phyloP scores from a whole-genome alignment of 106 monocot species.

The Narthecium ossifragum region DNA sequence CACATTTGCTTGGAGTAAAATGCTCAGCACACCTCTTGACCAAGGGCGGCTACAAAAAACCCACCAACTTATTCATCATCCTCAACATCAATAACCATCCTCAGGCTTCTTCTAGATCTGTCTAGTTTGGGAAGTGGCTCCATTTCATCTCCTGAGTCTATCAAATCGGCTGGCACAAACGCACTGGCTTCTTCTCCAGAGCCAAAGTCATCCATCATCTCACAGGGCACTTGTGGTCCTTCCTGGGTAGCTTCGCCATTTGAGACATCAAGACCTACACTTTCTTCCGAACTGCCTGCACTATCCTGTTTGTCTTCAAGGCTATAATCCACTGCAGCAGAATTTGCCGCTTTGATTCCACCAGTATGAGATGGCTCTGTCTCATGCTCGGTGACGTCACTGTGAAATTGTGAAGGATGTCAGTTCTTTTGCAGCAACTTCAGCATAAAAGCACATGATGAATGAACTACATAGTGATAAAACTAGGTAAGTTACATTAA shows the following conservation, averaged over 20 bases:
- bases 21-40: too few relatives aligned
- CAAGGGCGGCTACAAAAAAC: too few relatives aligned
- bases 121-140: slow-evolving; percentile 5
- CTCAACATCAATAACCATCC: slow-evolving; percentile 55
- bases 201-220: slow-evolving; percentile 4
- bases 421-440: too few relatives aligned
- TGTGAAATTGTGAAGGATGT: background rate
- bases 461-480: too few relatives aligned
- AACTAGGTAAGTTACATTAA: too few relatives aligned
- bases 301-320: slow-evolving; percentile 15
- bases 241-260: background rate
- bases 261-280: background rate
- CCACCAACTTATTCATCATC: slow-evolving; percentile 61
- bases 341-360: slow-evolving; percentile 5
- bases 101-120: slow-evolving; percentile 35
- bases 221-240: slow-evolving; percentile 6
- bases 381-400: background rate
- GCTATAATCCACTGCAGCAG: slow-evolving; percentile 12
- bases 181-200: background rate
- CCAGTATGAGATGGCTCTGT: background rate
- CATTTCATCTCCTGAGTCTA: slow-evolving; percentile 44
- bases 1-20: too few relatives aligned
- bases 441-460: too few relatives aligned
- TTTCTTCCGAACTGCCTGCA: background rate
- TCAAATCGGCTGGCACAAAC: slow-evolving; percentile 12